Conservation (phyloP, 108 stramenopile genomes). For the Pseudonitzschia pungens region DNA sequence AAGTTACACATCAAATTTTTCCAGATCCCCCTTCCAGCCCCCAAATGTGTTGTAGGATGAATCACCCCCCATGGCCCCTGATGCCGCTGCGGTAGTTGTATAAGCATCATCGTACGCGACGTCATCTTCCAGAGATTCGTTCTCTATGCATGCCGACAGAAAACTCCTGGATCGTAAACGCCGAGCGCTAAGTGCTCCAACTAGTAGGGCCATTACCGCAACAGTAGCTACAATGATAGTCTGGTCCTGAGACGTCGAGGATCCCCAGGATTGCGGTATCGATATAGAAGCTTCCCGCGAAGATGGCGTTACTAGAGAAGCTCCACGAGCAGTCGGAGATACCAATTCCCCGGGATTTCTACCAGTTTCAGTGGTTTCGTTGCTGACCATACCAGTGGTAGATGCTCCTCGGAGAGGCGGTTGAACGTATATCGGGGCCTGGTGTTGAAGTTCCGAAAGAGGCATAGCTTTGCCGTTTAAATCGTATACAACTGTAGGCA, state of each 20-base stretch:
- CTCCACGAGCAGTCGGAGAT: background rate
- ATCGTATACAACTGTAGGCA: constrained; percentile 44
- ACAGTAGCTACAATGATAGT: constrained; percentile 75
- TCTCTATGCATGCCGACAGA: constrained; percentile 69
- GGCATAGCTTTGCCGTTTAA: constrained; percentile 31
- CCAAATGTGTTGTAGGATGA: constrained; percentile 54
- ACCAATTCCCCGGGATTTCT: background rate
- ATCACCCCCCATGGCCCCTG: constrained; percentile 35
- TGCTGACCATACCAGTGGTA: background rate
- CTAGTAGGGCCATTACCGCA: constrained; percentile 82
- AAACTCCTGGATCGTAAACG: constrained; percentile 51
- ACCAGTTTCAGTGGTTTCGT: background rate
- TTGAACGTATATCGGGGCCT: constrained; percentile 33
- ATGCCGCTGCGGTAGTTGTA: constrained; percentile 33
- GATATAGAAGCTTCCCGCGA: background rate
- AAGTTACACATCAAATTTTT: constrained; percentile 84
- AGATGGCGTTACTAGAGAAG: background rate
- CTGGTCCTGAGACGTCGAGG: constrained; percentile 47
- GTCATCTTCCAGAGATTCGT: constrained; percentile 72
- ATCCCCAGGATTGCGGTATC: constrained; percentile 25
- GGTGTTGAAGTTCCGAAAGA: constrained; percentile 13
- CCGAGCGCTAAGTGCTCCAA: constrained; percentile 69
- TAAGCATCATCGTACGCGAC: constrained; percentile 58
- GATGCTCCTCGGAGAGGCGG: constrained; percentile 19
- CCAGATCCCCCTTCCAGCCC: constrained; percentile 72